Percentiles rank a stretch among this genome's conserved stretches.
Conservation (phyloP, 495 filamentous ascomycete species). For the Parachaetomium inaequale region DNA sequence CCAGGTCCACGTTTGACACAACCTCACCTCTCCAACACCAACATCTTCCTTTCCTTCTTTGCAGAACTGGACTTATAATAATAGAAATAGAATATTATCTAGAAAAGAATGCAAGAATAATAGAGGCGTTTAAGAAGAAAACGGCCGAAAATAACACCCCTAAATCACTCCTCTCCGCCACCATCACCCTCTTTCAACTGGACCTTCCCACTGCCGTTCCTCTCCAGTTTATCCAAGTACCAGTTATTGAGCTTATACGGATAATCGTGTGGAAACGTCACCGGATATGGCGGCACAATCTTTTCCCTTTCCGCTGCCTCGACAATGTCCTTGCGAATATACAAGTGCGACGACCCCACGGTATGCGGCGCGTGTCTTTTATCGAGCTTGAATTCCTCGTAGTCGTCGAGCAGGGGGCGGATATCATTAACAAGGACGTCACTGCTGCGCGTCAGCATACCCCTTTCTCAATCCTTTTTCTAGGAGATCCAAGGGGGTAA, state of each 20-base stretch:
- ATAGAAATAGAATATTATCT: no score
- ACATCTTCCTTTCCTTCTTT: not conserved
- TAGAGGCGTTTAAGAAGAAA: no score
- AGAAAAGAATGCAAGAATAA: no score
- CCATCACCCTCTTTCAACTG: not conserved
- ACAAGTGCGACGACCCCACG: constrained; percentile 11
- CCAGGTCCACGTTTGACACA: no score
- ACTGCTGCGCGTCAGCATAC: not conserved
- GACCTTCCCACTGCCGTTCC: not conserved
- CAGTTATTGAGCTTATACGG: not conserved
- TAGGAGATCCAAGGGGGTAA: not conserved
- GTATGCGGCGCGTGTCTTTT: constrained; percentile 7
- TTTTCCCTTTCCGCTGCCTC: not conserved
- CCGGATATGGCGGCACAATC: constrained; percentile 13
- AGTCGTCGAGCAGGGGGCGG: not conserved
- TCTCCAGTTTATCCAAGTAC: constrained; percentile 5
- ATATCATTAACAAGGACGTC: not conserved
- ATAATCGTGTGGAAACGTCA: constrained; percentile 9
- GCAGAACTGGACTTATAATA: no score
- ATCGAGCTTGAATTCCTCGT: constrained; percentile 11
- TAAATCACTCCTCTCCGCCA: not conserved
- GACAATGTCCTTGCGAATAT: constrained; percentile 18
- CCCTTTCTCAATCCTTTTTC: not conserved
- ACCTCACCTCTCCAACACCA: not conserved
- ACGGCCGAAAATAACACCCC: not conserved